A percentile compares a stretch with the other conserved stretches of the same genome.
phyloP scores from a whole-genome alignment of 1,139 yeast species.

The Saccharomycopsis hybrid region DNA sequence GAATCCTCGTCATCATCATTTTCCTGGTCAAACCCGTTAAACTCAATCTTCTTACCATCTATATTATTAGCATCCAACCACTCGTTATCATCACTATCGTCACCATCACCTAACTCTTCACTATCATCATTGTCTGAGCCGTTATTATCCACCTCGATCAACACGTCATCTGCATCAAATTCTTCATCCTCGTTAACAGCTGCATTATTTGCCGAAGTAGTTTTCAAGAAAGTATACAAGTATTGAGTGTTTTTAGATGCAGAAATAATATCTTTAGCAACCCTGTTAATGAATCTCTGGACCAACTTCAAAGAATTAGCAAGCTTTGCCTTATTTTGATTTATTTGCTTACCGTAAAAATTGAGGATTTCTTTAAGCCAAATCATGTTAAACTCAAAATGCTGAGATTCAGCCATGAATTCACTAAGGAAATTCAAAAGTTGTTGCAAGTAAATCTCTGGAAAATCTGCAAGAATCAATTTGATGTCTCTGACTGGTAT shows the following conservation, averaged over 20 bases:
- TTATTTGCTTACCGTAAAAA: constrained; percentile 72
- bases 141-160: constrained; percentile 13
- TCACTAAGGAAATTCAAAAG: constrained; percentile 68
- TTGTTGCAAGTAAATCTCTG: constrained; percentile 67
- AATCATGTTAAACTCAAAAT: constrained; percentile 72
- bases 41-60: constrained; percentile 1
- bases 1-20: constrained; percentile 9
- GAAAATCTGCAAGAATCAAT: constrained; percentile 60
- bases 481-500: constrained; percentile 72
- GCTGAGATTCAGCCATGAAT: constrained; percentile 68
- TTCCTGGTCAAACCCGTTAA: constrained; percentile 5
- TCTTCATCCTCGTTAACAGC: neutral
- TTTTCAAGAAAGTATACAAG: constrained; percentile 38
- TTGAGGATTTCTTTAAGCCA: constrained; percentile 72
- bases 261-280: constrained; percentile 66
- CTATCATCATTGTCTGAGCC: constrained; percentile 16
- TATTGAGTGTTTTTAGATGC: constrained; percentile 52
- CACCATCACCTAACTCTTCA: constrained; percentile 21
- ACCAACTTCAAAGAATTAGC: constrained; percentile 62
- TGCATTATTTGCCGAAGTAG: constrained; percentile 23
- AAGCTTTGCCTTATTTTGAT: constrained; percentile 56
- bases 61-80: constrained; percentile 26
- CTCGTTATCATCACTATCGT: constrained; percentile 27
- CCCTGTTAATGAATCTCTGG: constrained; percentile 67
- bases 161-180: constrained; percentile 27